Evolutionary conservation across 129 eudicot genomes (phyloP), one percentile per base, ranked within the genome.

Genomic region (Flaveria linearis): DNA sequence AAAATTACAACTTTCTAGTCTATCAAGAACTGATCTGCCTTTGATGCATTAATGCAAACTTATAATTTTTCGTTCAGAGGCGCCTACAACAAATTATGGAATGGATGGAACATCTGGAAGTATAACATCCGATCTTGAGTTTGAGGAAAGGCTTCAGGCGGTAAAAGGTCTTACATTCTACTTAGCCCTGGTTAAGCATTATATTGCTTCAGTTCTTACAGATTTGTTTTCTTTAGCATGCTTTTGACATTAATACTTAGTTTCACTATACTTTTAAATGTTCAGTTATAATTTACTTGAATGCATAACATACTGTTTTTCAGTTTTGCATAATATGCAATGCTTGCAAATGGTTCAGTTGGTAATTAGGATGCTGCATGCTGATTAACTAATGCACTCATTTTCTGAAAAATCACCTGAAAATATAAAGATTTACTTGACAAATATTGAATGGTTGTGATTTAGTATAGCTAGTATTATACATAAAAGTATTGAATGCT

Each of bases 111-210:
- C 78, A 50, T 74, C 81, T 1, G 82, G 47, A 78, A 82, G 71
- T 58, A 43, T 79, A 56, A 26, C 87, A 26, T 36, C 80, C 0
- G 98, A 94, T 79, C 65, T 88, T 78, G 82, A 91, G 79, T 94
- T 94, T 81, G 98, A 94, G 82, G 85, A 93, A 66, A 87, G 89
- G 25, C 90, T 94, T 80, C 84, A 88, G 68, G 96, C 97, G 33
- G 89, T 42, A 91, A 66, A 91, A 91, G 92, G 97, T 93, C 58
- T 45, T 43, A 47, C 57, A 20, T 23, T 51, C 78, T 26, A 71
- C 74, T n/a, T 7, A 36, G 25, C 52, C 75, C 2, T 47, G 55
- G 16, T 68, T 41, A 61, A 51, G 3, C 46, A 69, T 33, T 33
- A 33, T 33, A 33, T 33, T 55, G 41, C 76, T 33, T 46, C 56